Base-by-base conservation (phyloP, 1,284 basidiomycete species). In the Heterobasidion annosum region DNA sequence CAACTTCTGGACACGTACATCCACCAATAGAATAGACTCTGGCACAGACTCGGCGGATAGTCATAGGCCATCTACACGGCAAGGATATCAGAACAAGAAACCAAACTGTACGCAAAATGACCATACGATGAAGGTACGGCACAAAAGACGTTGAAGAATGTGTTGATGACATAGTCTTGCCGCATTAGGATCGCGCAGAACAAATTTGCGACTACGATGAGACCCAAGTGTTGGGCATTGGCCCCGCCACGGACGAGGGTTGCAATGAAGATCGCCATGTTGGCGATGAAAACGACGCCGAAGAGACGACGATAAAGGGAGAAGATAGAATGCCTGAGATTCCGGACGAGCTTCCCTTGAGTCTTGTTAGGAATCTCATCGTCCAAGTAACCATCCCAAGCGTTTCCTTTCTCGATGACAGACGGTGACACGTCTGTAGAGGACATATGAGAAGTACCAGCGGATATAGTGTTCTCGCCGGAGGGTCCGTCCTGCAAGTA, bases 11-110 rank as follows among this genome's bases (percentile, higher is more conserved):
- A 47, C 50, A 64, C 69, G 63, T 59, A 72, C 70, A 57, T 35
- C 80, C 79, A 34, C 78, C 79, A 52, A 82, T 79, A 55, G 80
- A 77, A 57, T 81, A 82, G 1, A 82, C 79, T 48, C 78, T 68
- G 33, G 78, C 80, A 57, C 72, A 74, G 13, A 78, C 66, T 15
- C 74, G 70, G 44, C 80, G 75, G 56, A 83, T 77, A 18, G 68
- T 63, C 35, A 83, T 65, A 3, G 81, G 80, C 78, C 78, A 80
- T 19, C 77, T 81, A 56, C 9, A 48, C 15, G 12, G 2, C 33
- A 16, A 3, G 25, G 3, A 25, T 13, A 18, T 50, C 34, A 51
- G 35, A 34, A n/a, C 16, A 33, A 35, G 9, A 46, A 42, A 12
- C 15, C 45, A 25, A 16, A 6, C 42, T 15, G 34, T 34, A 16